A percentile compares a stretch with the other conserved stretches of the same genome.
Conservation (phyloP, 2,329 filamentous ascomycete genomes). For the Aureobasidium sp. region DNA sequence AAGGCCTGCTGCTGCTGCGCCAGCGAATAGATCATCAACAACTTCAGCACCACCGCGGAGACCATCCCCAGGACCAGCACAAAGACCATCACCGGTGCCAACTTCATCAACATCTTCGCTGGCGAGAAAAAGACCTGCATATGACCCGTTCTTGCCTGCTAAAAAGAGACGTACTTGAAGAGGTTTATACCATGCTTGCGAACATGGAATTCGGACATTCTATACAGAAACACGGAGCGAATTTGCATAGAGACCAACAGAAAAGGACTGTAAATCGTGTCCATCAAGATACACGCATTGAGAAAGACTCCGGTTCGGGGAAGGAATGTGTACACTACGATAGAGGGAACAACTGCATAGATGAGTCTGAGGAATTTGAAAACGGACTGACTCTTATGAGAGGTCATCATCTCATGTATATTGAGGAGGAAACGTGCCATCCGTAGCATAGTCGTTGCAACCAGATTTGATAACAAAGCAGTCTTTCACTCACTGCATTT, state of each 20-base stretch:
- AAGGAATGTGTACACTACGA: too few species aligned
- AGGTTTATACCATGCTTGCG: not conserved
- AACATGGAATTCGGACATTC: not conserved
- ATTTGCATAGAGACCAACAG: too few species aligned
- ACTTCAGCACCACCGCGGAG: conserved; percentile 1
- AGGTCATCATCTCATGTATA: not conserved
- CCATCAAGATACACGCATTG: too few species aligned
- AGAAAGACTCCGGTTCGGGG: too few species aligned
- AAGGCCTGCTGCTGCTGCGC: not conserved
- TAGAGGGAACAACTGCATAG: not conserved
- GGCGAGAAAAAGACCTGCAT: conserved; percentile 12
- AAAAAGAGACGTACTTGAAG: conserved; percentile 13
- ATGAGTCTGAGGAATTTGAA: not conserved
- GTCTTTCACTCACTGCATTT: not conserved
- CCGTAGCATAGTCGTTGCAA: not conserved
- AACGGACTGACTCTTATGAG: not conserved
- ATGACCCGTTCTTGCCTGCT: conserved; percentile 14
- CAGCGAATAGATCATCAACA: not conserved
- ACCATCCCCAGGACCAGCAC: not conserved
- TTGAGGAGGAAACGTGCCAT: not conserved
- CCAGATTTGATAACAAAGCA: not conserved
- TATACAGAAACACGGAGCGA: not conserved
- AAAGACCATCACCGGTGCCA: not conserved
- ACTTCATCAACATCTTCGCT: conserved; percentile 22
- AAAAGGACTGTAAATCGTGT: too few species aligned